Conservation (phyloP, 2,329 filamentous ascomycete genomes). For the Claviceps capensis region DNA sequence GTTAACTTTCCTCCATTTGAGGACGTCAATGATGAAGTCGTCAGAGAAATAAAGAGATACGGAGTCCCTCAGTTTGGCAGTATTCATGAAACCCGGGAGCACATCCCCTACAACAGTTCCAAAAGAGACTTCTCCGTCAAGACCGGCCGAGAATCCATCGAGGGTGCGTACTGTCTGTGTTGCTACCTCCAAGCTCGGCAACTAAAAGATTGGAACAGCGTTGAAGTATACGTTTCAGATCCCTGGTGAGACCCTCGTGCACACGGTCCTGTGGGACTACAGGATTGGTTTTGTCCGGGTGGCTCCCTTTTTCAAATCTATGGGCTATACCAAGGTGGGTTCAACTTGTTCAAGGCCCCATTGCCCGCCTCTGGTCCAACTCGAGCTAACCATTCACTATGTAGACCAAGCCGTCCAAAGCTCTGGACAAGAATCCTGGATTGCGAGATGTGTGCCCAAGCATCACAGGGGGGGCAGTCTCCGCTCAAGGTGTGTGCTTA, state of each 20-base stretch:
- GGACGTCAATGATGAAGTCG: slow-evolving; percentile 35
- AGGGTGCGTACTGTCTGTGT: slow-evolving; percentile 44
- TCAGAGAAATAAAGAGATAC: slow-evolving; percentile 40
- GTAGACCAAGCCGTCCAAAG: slow-evolving; percentile 79
- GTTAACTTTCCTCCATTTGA: slow-evolving; percentile 63
- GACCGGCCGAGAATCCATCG: slow-evolving; percentile 77
- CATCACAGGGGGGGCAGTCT: slow-evolving; percentile 84
- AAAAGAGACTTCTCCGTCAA: slow-evolving; percentile 82
- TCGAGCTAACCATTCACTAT: neutral
- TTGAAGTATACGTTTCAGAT: slow-evolving; percentile 73
- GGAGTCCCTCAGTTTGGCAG: slow-evolving; percentile 50
- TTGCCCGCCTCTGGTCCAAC: neutral
- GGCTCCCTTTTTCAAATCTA: slow-evolving; percentile 88
- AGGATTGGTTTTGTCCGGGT: slow-evolving; percentile 87
- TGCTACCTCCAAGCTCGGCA: neutral
- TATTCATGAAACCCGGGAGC: slow-evolving; percentile 49
- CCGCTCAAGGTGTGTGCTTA: slow-evolving; percentile 62
- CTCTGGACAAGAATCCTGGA: slow-evolving; percentile 63
- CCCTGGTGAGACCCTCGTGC: slow-evolving; percentile 51
- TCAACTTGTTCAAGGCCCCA: neutral
- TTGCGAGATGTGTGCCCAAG: slow-evolving; percentile 84
- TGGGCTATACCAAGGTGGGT: slow-evolving; percentile 69
- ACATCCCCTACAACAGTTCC: slow-evolving; percentile 88
- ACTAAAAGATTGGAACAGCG: slow-evolving; percentile 31
- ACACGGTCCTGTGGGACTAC: slow-evolving; percentile 92